Evolutionary conservation across 495 filamentous ascomycete species (phyloP), one percentile per base, ranked within the genome.

Genomic region (Arthonia radiata): DNA sequence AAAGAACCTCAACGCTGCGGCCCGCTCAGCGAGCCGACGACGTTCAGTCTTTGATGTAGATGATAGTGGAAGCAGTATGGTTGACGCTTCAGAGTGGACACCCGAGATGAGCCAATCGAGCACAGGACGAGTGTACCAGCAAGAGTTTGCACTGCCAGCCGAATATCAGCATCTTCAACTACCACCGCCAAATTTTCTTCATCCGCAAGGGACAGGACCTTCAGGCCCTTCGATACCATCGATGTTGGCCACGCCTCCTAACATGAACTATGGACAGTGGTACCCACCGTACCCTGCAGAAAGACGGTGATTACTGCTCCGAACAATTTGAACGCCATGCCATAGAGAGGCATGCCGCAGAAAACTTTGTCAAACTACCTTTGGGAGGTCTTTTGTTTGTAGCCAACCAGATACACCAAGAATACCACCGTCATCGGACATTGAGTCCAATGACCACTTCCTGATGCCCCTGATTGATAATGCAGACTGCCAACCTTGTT

Each of bases 371-470:
- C n/a, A n/a, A n/a, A n/a, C n/a, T n/a, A n/a, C n/a, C n/a, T n/a
- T n/a, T n/a, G n/a, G n/a, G n/a, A n/a, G n/a, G n/a, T n/a, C n/a
- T n/a, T n/a, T n/a, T n/a, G n/a, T n/a, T n/a, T n/a, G n/a, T 11
- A 22, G 11, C 19, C 19, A 22, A 11, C 19, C 19, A 22, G 19
- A 11, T 22, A 22, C 19, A 11, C 19, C 19, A 6, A 44, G 23
- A 13, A 44, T 42, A 7, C 41, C 42, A 5, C 38, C 59, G 46
- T 65, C 67, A 12, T 57, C 49, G 10, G 50, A 54, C 13, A 35
- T 34, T 16, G 59, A 45, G 42, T 89, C 83, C 28, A 93, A 55
- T 5, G 64, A 53, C 86, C 86, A 97, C 44, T 71, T 77, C 29
- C 65, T 56, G 12, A 74, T 29, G 4, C 74, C 56, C 18, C 57